Evolutionary conservation across 129 eudicot species (phyloP), one percentile per base, ranked within the genome.

Genomic region (Deinandra increscens): DNA sequence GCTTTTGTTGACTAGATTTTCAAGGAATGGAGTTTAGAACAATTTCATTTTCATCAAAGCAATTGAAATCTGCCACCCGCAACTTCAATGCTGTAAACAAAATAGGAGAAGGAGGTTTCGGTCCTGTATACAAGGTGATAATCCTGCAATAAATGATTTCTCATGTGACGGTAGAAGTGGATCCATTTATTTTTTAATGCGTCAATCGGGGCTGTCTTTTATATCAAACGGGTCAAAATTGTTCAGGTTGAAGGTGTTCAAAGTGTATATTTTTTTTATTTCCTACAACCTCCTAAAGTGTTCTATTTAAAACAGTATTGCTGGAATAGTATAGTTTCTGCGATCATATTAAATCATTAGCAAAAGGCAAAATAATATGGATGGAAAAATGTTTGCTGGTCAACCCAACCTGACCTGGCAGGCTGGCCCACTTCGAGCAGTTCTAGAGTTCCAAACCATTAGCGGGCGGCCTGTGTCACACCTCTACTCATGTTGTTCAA

Each of bases 81-180:
- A 83, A 88, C 83, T 88, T 88, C 60, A 75, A 76, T 63, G 18
- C 63, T 63, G n/a, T 66, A 19, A 88, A 88, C 77, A 84, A 87
- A 75, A 74, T 84, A 64, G 95, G 89, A 61, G 94, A 87, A 81
- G 94, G 89, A 60, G 94, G 94, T 71, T 87, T 87, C 74, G 94
- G 94, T 65, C 78, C 94, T 4, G 94, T 87, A 10, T 87, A 84
- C 82, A 87, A 82, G 87, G 95, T 87, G 60, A 46, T 69, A 18
- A 39, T 51, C 19, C 36, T 14, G 22, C 9, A 58, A 58, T 12
- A 7, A 58, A 26, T 58, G 41, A 26, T 58, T 12, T 12, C 64
- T 12, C 64, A 13, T 58, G 39, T 58, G 18, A 31, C 11, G 12
- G 19, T 58, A 14, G 20, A 58, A 58, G 64, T 58, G 4, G 64